Base-by-base conservation (phyloP, 768 basidiomycete genomes). In the Naganishia vaughanmartiniae region DNA sequence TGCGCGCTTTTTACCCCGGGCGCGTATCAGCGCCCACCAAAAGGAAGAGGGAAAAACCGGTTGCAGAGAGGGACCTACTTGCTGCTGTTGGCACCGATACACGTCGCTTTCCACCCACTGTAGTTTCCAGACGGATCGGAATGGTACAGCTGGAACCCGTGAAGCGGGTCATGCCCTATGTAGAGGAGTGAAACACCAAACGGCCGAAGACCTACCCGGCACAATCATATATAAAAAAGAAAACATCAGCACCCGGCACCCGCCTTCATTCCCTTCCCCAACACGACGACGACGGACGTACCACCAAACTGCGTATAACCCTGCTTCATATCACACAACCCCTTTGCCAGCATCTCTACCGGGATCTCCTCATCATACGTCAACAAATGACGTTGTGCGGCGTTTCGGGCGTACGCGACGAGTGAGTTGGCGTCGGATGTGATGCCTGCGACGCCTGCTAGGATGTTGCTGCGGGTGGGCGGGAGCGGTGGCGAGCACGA, bases 61-160 rank as follows among this genome's bases (percentile, higher is more conserved):
- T 2, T 2, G 19, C 2, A 14, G 31, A 34, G 28, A 39, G 45
- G 53, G 28, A 53, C 71, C 34, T 26, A 72, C 71, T 72, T 72
- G 11, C 93, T 91, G 80, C 91, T 96, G 84, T 98, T 99, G 9
- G 94, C 91, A n/a, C 96, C 95, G 75, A 99, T 92, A 81, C 92
- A 96, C 15, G 94, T 96, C 53, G 95, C 96, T 83, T 97, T 98
- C 85, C 94, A 97, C 15, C 95, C 95, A 0, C 90, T 91, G 82
- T 97, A 99, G 83, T 98, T 99, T 14, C 96, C 96, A 54, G 93
- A 95, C 2, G 95, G 96, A 80, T 98, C 96, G 9, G 92, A 93
- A 81, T 96, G 93, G 84, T 98, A 99, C 28, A 99, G 87, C 80
- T 99, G 96, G 86, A 98, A 96, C 69, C 88, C 83, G 82, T 97